Evolutionary conservation across 768 basidiomycete species (phyloP), one percentile per base, ranked within the genome.

Genomic region (Pisolithus orientalis): DNA sequence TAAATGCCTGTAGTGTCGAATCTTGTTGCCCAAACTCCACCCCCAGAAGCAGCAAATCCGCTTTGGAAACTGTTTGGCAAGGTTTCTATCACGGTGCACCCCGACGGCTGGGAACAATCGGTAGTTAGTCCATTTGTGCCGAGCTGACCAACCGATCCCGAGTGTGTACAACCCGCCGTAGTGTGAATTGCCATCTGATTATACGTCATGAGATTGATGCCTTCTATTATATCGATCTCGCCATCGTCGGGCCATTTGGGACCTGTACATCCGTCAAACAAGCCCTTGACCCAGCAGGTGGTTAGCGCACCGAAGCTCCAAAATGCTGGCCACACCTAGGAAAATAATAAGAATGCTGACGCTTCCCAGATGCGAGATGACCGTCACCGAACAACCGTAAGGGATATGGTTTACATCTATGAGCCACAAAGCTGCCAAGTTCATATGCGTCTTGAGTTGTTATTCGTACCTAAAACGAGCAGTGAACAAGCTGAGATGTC

Each of bases 21-120:
- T 58, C 87, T 85, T 3, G 83, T 75, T 2, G 85, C 85, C 66
- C 73, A 91, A 1, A 84, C 80, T 5, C 83, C 83, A 6, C 83
- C 83, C n/a, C 82, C 80, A 29, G 59, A 60, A 2, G 28, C 7
- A 0, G 61, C 53, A 39, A 69, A 69, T 21, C 57, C 53, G 5
- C 46, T 32, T 3, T 39, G 42, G 50, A 53, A 70, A 37, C 65
- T 70, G 27, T 69, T 69, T 14, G 53, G 62, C 17, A 64, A 65
- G 2, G 57, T 62, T 55, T 69, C 69, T 8, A 27, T 58, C 21
- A 64, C 59, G 31, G 64, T 68, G 28, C 69, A 69, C 32, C 68
- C 69, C 6, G 65, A 47, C 6, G 58, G 55, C 44, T 55, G 50
- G 24, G 56, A 55, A 28, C 66, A 68, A 47, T 62, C 45, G 6